Base-by-base conservation (phyloP, 2,329 filamentous ascomycete genomes). In the Aspergillus sp. region DNA sequence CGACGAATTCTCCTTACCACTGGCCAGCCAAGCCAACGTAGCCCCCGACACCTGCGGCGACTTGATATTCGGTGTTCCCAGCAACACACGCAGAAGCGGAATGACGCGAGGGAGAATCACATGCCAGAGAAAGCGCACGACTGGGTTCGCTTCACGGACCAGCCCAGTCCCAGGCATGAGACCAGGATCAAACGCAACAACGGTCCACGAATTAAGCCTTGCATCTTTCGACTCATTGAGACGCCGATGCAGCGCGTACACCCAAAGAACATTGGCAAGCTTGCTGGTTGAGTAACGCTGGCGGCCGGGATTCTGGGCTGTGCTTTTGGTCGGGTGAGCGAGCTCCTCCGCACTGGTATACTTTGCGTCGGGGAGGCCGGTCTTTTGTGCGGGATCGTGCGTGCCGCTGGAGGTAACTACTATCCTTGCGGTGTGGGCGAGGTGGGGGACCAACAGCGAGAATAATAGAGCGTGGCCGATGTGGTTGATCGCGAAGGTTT, bases 381-480 rank as follows among this genome's bases (percentile, higher is more conserved):
- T 69, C 49, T 78, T 79, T 54, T 78, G 72, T 1, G 70, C 75
- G 2, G 81, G 81, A 59, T 84, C 81, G 64, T 85, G 83, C 0
- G 77, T 79, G 19, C 78, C 78, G 64, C 77, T 81, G 1, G 78
- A 64, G 0, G 76, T 79, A 30, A 84, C 60, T 15, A 83, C 70
- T 42, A 84, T 72, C 0, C 81, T 75, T 0, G 80, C 78, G 3
- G 76, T 68, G 0, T 69, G 39, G 3, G 76, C 76, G 8, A 85
- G 71, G 52, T 74, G 53, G 0, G 78, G 75, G 1, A 64, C 68
- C 1, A 85, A 71, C 1, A 84, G 77, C 54, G 80, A 77, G 66
- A 83, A 83, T 0, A 84, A 75, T 0, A 84, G 70, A 1, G 81
- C 78, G 62, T 84, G 81, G 3, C 82, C 82, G 47, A 83, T 72